Evolutionary conservation across 2,329 filamentous ascomycete genomes (phyloP), one percentile per base, ranked within the genome.

Genomic region (Lachnellula hyalina): DNA sequence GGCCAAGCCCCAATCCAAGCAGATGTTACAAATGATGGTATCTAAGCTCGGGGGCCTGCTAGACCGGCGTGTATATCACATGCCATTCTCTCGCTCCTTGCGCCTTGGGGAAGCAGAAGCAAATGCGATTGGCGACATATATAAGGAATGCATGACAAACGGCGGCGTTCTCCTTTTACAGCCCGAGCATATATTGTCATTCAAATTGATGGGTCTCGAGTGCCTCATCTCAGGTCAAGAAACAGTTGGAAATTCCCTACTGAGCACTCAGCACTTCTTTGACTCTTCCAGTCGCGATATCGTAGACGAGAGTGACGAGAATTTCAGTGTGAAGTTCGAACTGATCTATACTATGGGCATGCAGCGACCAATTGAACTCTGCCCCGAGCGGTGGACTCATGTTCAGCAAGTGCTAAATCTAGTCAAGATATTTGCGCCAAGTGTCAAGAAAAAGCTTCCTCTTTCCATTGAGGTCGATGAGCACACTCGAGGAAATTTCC

Each of bases 241-340:
- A 0, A 17, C 21, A 15, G 28, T 54, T 1, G 47, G 52, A 7
- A 19, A 19, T 17, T 28, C 41, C 35, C 21, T 54, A 15, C 14
- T 51, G 25, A 21, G 65, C 0, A 74, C 68, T 0, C 76, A 82
- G n/a, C 23, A 68, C 0, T 78, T 75, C 57, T 70, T 85, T 1
- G 67, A 78, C 32, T 14, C 49, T 0, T 56, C 67, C 2, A 73
- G 76, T 0, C 71, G 82, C 0, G 83, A 86, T 56, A 74, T 88
- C 2, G 72, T 87, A 0, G 84, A 87, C 54, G 83, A 88, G 65
- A 83, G 80, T 40, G 85, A 88, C 47, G 82, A 86, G 54, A 82
- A 81, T 52, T 79, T 86, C 44, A 81, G 75, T 44, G 74, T 77
- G 4, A 80, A 78, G 47, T 85, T 84, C 40, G 82, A 87, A 61